Percentiles rank a stretch among this genome's conserved stretches.
These are phyloP conservation scores for Cyclostephanos tholiformis DNA, from an alignment of 108 stramenopile species.

Conservation along the genomic window DNA sequence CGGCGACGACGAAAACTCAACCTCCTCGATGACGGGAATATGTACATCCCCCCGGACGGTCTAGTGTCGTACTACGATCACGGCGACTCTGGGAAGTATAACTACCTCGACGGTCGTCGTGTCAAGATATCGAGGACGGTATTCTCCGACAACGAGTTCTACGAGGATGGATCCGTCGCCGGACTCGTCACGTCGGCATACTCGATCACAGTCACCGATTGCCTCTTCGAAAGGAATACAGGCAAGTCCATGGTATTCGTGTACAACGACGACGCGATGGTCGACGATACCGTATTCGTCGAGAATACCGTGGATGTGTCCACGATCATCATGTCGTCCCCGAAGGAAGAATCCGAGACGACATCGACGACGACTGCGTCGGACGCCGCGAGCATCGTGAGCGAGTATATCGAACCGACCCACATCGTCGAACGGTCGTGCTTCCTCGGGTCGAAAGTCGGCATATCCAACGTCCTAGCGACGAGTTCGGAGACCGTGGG, in stretches of 20 bases:
- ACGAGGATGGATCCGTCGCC: constrained; percentile 18
- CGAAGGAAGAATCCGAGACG: not conserved
- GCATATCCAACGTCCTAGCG: constrained; percentile 42
- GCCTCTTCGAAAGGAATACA: constrained; percentile 28
- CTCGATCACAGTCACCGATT: constrained; percentile 26
- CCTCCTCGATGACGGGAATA: constrained; percentile 26
- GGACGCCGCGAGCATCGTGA: not conserved
- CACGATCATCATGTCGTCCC: constrained; percentile 34
- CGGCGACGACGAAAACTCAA: constrained; percentile 24
- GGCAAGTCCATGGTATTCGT: constrained; percentile 42
- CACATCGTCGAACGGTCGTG: constrained; percentile 36
- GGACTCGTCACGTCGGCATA: constrained; percentile 46
- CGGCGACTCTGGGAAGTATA: not conserved
- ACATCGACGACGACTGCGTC: not conserved
- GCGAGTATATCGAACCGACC: not conserved
- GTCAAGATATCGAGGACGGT: constrained; percentile 32
- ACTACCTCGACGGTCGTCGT: constrained; percentile 35
- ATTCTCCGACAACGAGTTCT: constrained; percentile 27
- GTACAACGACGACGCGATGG: constrained; percentile 43
- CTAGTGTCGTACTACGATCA: constrained; percentile 29
- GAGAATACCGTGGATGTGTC: constrained; percentile 36
- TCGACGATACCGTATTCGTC: constrained; percentile 35
- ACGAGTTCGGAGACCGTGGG: constrained; percentile 27
- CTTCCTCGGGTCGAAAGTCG: constrained; percentile 45
- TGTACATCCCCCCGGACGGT: constrained; percentile 30